phyloP scores from a whole-genome alignment of 2,329 filamentous ascomycete genomes.

The Claviceps fusiformis region DNA sequence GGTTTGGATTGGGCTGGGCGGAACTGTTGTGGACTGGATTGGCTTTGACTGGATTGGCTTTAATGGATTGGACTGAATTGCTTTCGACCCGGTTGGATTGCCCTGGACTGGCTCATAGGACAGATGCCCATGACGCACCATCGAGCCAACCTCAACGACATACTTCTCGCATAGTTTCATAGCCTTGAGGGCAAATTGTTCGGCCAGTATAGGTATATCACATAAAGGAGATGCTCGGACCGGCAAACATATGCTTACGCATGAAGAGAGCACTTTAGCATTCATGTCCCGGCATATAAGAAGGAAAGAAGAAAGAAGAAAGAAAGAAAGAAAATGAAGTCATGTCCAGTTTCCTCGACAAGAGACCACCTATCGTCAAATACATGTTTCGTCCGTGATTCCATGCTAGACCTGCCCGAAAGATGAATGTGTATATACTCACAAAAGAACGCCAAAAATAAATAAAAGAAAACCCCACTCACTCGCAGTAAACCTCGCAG shows the following conservation, averaged over 20 bases:
- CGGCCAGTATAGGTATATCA: too few relatives aligned
- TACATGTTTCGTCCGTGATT: background rate
- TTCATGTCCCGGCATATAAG: too few relatives aligned
- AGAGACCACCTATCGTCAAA: background rate
- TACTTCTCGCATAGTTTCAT: too few relatives aligned
- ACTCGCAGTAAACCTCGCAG: background rate
- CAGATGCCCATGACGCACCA: too few relatives aligned
- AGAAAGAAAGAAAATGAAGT: background rate
- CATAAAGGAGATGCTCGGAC: background rate
- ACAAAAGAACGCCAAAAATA: constrained; percentile 11
- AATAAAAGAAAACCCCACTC: background rate
- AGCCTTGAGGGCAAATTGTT: too few relatives aligned
- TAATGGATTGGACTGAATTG: too few relatives aligned
- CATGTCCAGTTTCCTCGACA: background rate
- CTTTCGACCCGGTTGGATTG: too few relatives aligned
- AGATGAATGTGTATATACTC: background rate
- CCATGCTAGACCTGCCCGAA: background rate
- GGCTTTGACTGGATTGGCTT: too few relatives aligned
- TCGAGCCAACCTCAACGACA: too few relatives aligned
- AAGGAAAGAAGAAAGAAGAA: background rate
- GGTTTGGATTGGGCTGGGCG: too few relatives aligned
- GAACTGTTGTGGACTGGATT: too few relatives aligned
- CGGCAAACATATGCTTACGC: background rate
- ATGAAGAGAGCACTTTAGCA: background rate
- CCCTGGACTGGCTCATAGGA: too few relatives aligned